phyloP scores from a whole-genome alignment of 805 yeast genomes.

The Saccharomycopsis schoenii region DNA sequence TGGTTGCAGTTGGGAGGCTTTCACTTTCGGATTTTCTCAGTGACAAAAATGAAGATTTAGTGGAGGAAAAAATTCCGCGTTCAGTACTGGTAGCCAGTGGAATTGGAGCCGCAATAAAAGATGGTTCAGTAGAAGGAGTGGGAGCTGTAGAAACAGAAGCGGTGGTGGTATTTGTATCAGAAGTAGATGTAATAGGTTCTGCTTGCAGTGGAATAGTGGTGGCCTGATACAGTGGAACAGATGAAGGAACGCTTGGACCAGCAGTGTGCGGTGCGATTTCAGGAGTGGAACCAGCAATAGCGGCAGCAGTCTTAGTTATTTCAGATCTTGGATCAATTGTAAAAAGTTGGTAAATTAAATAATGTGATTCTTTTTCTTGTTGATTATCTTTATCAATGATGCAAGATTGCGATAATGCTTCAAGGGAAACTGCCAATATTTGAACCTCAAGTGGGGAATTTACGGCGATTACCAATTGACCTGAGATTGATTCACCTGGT shows the following conservation, averaged over 20 bases:
- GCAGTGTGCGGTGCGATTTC: too few relatives aligned
- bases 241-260: too few relatives aligned
- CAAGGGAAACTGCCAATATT: not conserved
- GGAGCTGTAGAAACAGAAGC: not conserved
- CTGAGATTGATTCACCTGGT: not conserved
- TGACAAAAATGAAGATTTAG: not conserved
- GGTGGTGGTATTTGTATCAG: not conserved
- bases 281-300: too few relatives aligned
- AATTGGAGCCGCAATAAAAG: not conserved
- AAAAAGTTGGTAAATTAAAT: not conserved
- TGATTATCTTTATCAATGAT: not conserved
- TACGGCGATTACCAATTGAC: not conserved
- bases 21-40: not conserved
- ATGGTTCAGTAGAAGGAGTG: not conserved
- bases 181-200: not conserved
- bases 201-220: too few relatives aligned
- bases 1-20: not conserved
- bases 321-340: not conserved
- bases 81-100: not conserved
- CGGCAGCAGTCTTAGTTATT: not conserved
- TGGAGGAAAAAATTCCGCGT: not conserved
- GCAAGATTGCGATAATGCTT: not conserved
- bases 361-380: not conserved
- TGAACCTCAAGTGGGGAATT: not conserved
- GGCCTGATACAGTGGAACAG: too few relatives aligned